These are phyloP conservation scores for Nepenthes mirabilis DNA, from an alignment of 148 eudicot species.

Conservation along the genomic window DNA sequence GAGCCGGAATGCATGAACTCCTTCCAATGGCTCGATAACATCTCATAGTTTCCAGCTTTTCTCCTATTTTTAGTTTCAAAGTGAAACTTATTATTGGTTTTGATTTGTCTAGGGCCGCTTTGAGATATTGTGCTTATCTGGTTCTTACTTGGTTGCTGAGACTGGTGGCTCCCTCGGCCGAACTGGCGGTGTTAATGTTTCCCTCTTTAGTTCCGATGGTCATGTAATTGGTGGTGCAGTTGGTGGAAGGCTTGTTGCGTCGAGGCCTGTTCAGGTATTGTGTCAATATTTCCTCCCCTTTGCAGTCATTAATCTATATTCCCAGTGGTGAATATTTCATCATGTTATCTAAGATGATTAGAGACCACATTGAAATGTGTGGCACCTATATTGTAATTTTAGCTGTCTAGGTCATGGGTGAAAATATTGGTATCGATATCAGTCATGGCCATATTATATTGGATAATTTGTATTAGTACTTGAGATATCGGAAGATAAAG, in stretches of 20 bases:
- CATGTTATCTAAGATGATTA: no score
- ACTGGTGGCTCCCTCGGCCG: slow-evolving; percentile 59
- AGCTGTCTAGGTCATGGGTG: no score
- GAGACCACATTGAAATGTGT: no score
- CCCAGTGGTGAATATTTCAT: no score
- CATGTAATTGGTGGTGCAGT: slow-evolving; percentile 84
- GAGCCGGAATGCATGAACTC: not conserved
- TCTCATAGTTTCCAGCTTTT: not conserved
- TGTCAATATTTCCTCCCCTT: not conserved
- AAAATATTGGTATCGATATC: no score
- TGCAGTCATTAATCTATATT: no score
- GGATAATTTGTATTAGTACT: no score
- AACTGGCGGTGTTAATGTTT: slow-evolving; percentile 75
- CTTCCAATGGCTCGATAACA: no score
- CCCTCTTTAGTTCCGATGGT: slow-evolving; percentile 72
- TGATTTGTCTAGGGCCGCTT: slow-evolving; percentile 56
- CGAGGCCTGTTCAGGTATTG: slow-evolving; percentile 71
- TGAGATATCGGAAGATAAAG: no score
- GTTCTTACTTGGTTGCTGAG: slow-evolving; percentile 72
- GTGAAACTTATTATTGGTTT: not conserved
- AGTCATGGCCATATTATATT: no score
- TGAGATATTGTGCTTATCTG: slow-evolving; percentile 81
- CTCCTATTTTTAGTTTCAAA: no score
- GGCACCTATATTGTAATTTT: no score
- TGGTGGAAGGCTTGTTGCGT: slow-evolving; percentile 61